These are phyloP conservation scores for Anisodus acutangulus DNA, from an alignment of 257 asterid genomes.

Conservation along the genomic window DNA sequence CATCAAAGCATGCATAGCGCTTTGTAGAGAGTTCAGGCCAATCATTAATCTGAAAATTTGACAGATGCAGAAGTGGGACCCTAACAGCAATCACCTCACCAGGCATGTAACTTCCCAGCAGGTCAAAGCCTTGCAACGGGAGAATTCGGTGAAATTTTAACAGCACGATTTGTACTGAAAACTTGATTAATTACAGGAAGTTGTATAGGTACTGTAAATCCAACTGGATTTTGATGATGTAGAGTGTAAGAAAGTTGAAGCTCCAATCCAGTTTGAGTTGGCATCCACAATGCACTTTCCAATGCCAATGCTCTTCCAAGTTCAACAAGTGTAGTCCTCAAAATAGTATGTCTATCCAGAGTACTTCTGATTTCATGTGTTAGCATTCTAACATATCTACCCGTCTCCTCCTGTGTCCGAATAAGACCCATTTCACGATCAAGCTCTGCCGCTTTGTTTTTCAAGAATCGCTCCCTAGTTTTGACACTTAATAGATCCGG, in stretches of 20 bases:
- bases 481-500: slow-evolving; percentile 94
- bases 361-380: slow-evolving; percentile 99
- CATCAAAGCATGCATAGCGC: slow-evolving; percentile 95
- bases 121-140: slow-evolving; percentile 85
- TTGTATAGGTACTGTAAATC: slow-evolving; percentile 86
- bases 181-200: slow-evolving; percentile 79
- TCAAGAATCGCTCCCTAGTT: slow-evolving; percentile 87
- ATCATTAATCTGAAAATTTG: slow-evolving; percentile 90
- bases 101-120: slow-evolving; percentile 72
- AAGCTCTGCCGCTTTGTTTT: slow-evolving; percentile 94
- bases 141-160: slow-evolving; percentile 78
- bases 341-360: slow-evolving; percentile 91
- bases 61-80: slow-evolving; percentile 82
- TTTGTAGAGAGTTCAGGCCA: slow-evolving; percentile 97
- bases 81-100: slow-evolving; percentile 98
- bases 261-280: slow-evolving; percentile 86
- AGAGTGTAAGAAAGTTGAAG: slow-evolving; percentile 96
- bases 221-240: slow-evolving; percentile 86
- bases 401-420: slow-evolving; percentile 97
- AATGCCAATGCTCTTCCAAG: slow-evolving; percentile 83
- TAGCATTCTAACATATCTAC: slow-evolving; percentile 97
- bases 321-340: slow-evolving; percentile 88
- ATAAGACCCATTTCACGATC: slow-evolving; percentile 97
- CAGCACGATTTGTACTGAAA: slow-evolving; percentile 72
- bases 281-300: slow-evolving; percentile 99